Percentiles rank a stretch among this genome's conserved stretches.
phyloP scores from a whole-genome alignment of 768 basidiomycete species.

The Crassisporium funariophilum region DNA sequence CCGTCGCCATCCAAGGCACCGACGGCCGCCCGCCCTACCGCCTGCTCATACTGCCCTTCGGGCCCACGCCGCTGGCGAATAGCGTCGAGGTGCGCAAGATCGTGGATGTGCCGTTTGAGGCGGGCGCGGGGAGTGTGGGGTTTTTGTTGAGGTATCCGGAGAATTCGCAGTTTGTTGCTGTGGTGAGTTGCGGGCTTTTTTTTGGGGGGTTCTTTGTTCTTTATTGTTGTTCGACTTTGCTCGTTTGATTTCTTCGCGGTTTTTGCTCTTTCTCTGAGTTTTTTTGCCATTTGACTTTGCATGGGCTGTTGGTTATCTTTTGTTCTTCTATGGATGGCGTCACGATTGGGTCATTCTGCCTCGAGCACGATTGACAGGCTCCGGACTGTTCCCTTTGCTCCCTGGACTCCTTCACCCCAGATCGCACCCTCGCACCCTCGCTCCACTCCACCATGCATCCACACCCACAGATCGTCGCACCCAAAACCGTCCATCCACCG shows the following conservation, averaged over 20 bases:
- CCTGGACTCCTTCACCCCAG: no score
- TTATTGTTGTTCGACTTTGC: constrained; percentile 7
- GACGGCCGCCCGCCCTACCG: constrained; percentile 68
- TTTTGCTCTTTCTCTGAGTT: no score
- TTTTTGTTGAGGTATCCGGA: constrained; percentile 67
- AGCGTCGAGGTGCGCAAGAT: constrained; percentile 67
- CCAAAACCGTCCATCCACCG: no score
- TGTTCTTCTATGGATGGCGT: no score
- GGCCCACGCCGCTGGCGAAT: constrained; percentile 60
- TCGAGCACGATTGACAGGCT: no score
- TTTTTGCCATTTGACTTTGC: no score
- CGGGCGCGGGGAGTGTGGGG: constrained; percentile 37
- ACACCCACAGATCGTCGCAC: no score
- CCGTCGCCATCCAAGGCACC: constrained; percentile 55
- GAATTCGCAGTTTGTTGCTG: constrained; percentile 73
- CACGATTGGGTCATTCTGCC: no score
- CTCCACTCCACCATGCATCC: no score
- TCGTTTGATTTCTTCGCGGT: neutral
- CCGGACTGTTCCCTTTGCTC: no score
- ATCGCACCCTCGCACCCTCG: no score
- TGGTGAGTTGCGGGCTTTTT: constrained; percentile 51
- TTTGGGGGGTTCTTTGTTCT: constrained; percentile 2
- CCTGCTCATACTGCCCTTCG: constrained; percentile 67
- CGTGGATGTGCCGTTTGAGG: constrained; percentile 54
- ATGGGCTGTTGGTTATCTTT: no score